Percentiles rank a stretch among this genome's conserved stretches.
These are phyloP conservation scores for Entonaema liquescens DNA, from an alignment of 495 filamentous ascomycete species.

Conservation along the genomic window DNA sequence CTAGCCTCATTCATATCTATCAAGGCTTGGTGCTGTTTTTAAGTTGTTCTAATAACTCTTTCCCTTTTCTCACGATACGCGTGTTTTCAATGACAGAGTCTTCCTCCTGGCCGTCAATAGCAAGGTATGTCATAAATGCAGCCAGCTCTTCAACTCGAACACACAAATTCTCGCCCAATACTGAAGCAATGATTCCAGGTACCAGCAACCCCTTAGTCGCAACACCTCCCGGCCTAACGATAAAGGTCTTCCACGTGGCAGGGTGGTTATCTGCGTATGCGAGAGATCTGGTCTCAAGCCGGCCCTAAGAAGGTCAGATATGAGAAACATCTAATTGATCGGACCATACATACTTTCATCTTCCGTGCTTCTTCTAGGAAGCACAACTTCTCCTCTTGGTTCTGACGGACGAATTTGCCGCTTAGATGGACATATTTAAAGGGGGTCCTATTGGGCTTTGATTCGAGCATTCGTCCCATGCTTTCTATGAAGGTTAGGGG, in stretches of 20 bases:
- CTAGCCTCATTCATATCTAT: not conserved
- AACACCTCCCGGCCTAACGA: not conserved
- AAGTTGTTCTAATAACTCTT: not conserved
- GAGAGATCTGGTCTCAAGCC: not conserved
- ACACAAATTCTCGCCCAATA: not conserved
- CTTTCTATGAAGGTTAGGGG: not conserved
- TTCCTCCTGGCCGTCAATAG: not conserved
- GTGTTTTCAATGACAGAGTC: not conserved
- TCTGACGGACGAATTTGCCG: conserved; percentile 34
- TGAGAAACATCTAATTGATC: not conserved
- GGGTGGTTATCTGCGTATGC: not conserved
- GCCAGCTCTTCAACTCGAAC: not conserved
- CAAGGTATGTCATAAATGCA: not conserved
- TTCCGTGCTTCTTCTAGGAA: conserved; percentile 28
- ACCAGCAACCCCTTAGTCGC: not conserved
- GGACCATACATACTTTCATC: not conserved
- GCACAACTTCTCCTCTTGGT: conserved; percentile 36
- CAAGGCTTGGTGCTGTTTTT: not conserved
- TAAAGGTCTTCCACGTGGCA: not conserved
- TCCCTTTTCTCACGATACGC: not conserved
- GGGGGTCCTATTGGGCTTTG: conserved; percentile 8
- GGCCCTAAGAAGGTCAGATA: not conserved
- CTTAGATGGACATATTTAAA: conserved; percentile 44
- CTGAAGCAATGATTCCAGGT: not conserved
- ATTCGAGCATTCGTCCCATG: not conserved